Evolutionary conservation across 2,329 filamentous ascomycete genomes (phyloP).

Genomic region (Fusarium metavorans): DNA sequence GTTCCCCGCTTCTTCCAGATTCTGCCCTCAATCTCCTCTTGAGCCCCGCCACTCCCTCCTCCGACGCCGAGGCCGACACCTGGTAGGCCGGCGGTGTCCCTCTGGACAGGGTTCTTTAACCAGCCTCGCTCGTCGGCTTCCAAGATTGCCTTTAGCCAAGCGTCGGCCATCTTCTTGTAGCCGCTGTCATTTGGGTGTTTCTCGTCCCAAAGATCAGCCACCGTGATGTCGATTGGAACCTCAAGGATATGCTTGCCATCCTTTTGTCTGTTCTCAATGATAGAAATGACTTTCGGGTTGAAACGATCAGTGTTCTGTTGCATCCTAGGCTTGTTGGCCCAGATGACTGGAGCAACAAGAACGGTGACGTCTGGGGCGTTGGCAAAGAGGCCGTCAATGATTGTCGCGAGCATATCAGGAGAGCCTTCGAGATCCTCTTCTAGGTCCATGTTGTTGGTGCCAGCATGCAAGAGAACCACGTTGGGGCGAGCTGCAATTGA

Average conservation of each 20-base stretch:
- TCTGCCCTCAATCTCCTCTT: slow-evolving; percentile 9
- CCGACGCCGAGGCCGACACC: not conserved
- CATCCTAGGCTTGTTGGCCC: slow-evolving; percentile 28
- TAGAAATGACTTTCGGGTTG: slow-evolving; percentile 13
- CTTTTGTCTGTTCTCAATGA: slow-evolving; percentile 6
- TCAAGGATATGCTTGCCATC: slow-evolving; percentile 16
- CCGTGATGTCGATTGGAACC: slow-evolving; percentile 23
- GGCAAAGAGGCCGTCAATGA: slow-evolving; percentile 28
- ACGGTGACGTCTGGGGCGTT: slow-evolving; percentile 25
- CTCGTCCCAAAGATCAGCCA: slow-evolving; percentile 13
- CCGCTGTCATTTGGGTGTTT: slow-evolving; percentile 34
- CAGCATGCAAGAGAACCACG: slow-evolving; percentile 30
- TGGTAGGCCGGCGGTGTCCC: not conserved
- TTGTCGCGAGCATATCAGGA: slow-evolving; percentile 16
- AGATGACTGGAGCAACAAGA: slow-evolving; percentile 26
- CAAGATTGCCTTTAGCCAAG: slow-evolving; percentile 27
- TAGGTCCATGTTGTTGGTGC: slow-evolving; percentile 34
- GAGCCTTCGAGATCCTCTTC: slow-evolving; percentile 11
- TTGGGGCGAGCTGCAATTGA: slow-evolving; percentile 29
- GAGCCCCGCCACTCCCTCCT: slow-evolving; percentile 4
- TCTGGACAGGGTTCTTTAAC: slow-evolving; percentile 18
- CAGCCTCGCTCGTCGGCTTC: slow-evolving; percentile 26
- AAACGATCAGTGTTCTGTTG: slow-evolving; percentile 30
- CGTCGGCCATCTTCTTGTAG: slow-evolving; percentile 33
- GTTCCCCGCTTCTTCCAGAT: not conserved